Conservation (phyloP, 129 eudicot species). For the Kitagawia praeruptora region DNA sequence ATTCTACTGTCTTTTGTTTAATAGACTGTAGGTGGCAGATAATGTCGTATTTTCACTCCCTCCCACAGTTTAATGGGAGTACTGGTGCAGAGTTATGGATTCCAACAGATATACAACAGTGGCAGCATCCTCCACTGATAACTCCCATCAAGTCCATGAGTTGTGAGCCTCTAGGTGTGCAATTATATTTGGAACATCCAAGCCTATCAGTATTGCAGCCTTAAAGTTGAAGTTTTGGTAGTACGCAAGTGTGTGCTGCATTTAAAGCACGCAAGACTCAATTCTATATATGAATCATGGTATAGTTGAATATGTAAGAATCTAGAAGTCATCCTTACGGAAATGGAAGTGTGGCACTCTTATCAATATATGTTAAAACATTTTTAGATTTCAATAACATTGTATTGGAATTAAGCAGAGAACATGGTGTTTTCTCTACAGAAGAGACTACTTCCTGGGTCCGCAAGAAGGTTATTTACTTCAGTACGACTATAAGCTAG, state of each 20-base stretch:
- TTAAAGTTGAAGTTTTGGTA: conserved; percentile 9
- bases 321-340: background rate
- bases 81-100: conserved; percentile 57
- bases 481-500: background rate
- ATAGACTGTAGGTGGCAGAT: conserved; percentile 92
- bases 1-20: background rate
- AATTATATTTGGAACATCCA: conserved; percentile 85
- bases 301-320: background rate
- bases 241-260: background rate
- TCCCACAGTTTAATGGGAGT: conserved; percentile 43
- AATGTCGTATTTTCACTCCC: conserved; percentile 53
- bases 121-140: conserved; percentile 76
- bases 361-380: background rate
- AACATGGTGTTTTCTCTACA: background rate
- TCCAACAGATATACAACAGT: conserved; percentile 56
- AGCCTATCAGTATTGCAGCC: conserved; percentile 31
- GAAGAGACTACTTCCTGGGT: background rate
- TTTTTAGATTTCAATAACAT: background rate
- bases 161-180: conserved; percentile 64
- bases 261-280: background rate
- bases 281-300: background rate
- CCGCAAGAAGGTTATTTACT: background rate
- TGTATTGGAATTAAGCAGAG: background rate
- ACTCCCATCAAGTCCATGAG: conserved; percentile 82
- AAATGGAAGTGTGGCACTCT: background rate